These are phyloP conservation scores for Lachancea mirantina DNA, from an alignment of 805 yeast genomes.

Conservation along the genomic window DNA sequence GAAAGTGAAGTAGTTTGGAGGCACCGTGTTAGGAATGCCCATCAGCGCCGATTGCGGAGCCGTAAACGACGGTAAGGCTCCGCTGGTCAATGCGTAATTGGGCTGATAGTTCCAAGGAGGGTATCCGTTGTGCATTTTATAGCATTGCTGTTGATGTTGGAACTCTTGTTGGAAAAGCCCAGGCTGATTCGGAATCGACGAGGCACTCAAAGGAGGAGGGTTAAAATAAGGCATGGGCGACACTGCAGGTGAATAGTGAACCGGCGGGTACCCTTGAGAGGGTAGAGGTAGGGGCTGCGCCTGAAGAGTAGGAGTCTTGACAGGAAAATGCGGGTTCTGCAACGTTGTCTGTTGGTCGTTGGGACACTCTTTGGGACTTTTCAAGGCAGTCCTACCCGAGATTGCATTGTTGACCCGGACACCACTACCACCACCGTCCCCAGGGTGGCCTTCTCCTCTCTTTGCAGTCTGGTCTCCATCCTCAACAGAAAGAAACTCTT, in stretches of 20 bases:
- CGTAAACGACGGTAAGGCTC: conserved; percentile 12
- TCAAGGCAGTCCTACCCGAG: too few relatives aligned
- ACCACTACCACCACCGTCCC: too few relatives aligned
- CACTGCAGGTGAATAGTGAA: conserved; percentile 4
- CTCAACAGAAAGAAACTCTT: conserved; percentile 11
- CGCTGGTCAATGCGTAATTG: conserved; percentile 13
- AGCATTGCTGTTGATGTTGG: conserved; percentile 6
- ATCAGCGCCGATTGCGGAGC: conserved; percentile 13
- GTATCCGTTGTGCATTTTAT: conserved; percentile 2
- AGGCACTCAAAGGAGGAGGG: conserved; percentile 3
- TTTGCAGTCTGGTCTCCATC: conserved; percentile 4
- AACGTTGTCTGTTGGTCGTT: too few relatives aligned
- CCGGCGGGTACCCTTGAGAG: conserved; percentile 3
- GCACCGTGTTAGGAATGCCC: conserved; percentile 11
- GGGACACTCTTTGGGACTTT: too few relatives aligned
- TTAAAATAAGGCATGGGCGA: conserved; percentile 3
- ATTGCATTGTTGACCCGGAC: too few relatives aligned
- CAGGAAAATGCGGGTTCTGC: too few relatives aligned
- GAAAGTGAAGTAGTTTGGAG: conserved; percentile 6
- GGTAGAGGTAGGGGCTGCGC: conserved; percentile 5
- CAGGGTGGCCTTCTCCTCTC: too few relatives aligned
- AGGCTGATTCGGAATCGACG: conserved; percentile 10
- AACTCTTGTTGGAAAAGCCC: conserved; percentile 9
- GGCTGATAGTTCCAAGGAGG: conserved; percentile 4
- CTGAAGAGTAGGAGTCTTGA: background rate